Evolutionary conservation across 2,329 filamentous ascomycete genomes (phyloP).

Genomic region (Pseudogymnoascus sp.): DNA sequence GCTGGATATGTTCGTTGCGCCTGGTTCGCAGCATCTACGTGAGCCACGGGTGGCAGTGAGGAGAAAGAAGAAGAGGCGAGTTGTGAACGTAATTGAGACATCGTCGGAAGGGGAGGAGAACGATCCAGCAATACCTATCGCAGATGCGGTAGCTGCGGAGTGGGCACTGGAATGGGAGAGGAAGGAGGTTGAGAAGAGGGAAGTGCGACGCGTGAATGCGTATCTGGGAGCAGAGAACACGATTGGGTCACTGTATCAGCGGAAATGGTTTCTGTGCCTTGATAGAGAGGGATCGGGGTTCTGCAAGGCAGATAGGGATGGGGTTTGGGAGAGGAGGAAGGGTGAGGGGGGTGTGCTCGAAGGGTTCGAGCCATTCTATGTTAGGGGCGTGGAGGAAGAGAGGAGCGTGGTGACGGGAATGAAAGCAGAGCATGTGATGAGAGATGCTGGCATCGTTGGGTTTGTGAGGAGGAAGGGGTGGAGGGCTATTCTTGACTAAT

Average conservation of each 20-base stretch:
- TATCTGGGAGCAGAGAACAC: slow-evolving; percentile 60
- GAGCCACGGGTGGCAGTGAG: slow-evolving; percentile 25
- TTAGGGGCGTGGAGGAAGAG: slow-evolving; percentile 54
- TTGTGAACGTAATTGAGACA: slow-evolving; percentile 20
- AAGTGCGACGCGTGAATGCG: slow-evolving; percentile 55
- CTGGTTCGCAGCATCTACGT: slow-evolving; percentile 33
- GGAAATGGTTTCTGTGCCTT: slow-evolving; percentile 59
- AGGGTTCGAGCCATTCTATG: slow-evolving; percentile 52
- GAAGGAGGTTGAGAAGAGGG: slow-evolving; percentile 43
- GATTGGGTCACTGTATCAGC: slow-evolving; percentile 61
- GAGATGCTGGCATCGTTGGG: slow-evolving; percentile 52
- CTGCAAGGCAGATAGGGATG: slow-evolving; percentile 26
- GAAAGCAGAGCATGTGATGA: slow-evolving; percentile 50
- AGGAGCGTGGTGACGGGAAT: slow-evolving; percentile 62
- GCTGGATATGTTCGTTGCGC: slow-evolving; percentile 46
- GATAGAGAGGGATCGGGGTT: slow-evolving; percentile 57
- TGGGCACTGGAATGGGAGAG: slow-evolving; percentile 37
- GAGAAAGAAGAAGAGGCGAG: slow-evolving; percentile 19
- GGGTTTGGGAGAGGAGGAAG: slow-evolving; percentile 24
- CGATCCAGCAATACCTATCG: not conserved
- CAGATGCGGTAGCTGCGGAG: slow-evolving; percentile 13
- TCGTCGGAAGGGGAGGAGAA: slow-evolving; percentile 16
- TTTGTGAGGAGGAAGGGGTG: slow-evolving; percentile 56
- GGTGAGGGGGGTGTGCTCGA: slow-evolving; percentile 9
- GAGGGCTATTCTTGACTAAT: slow-evolving; percentile 40